phyloP scores from a whole-genome alignment of 805 yeast genomes.

The Teunomyces tritomae region DNA sequence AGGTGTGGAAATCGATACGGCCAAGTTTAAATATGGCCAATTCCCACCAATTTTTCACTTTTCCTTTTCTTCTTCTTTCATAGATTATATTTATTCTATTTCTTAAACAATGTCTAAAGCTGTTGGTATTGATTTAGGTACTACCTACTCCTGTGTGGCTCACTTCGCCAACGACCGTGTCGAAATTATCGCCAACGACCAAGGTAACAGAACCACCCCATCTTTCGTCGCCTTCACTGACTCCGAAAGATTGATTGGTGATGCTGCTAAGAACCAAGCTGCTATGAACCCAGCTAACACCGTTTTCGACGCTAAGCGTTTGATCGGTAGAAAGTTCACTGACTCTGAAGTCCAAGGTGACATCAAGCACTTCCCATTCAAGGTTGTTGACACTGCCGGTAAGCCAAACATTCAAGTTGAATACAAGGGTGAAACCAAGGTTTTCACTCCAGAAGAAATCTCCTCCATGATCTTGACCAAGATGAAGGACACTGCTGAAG shows the following conservation, averaged over 20 bases:
- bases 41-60: slow-evolving; percentile 1
- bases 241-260: slow-evolving; percentile 33
- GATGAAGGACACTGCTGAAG: slow-evolving; percentile 34
- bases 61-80: slow-evolving; percentile 3
- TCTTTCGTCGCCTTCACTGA: slow-evolving; percentile 33
- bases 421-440: slow-evolving; percentile 34
- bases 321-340: slow-evolving; percentile 28
- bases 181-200: slow-evolving; percentile 32
- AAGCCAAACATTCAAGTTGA: slow-evolving; percentile 30
- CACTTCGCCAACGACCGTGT: slow-evolving; percentile 33
- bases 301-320: slow-evolving; percentile 33
- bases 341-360: slow-evolving; percentile 30
- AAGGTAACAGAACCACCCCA: slow-evolving; percentile 34
- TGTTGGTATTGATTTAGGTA: slow-evolving; percentile 34
- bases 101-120: slow-evolving; percentile 24
- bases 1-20: slow-evolving; percentile 2
- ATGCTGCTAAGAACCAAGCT: slow-evolving; percentile 35
- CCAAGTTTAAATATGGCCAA: slow-evolving; percentile 2
- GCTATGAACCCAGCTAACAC: slow-evolving; percentile 35
- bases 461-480: slow-evolving; percentile 31
- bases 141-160: slow-evolving; percentile 34
- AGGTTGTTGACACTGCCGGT: slow-evolving; percentile 27
- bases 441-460: slow-evolving; percentile 31
- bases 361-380: slow-evolving; percentile 32
- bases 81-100: slow-evolving; percentile 1